A percentile compares a stretch with the other conserved stretches of the same genome.
phyloP scores from a whole-genome alignment of 2,329 filamentous ascomycete species.

The Pseudogymnoascus sp. region DNA sequence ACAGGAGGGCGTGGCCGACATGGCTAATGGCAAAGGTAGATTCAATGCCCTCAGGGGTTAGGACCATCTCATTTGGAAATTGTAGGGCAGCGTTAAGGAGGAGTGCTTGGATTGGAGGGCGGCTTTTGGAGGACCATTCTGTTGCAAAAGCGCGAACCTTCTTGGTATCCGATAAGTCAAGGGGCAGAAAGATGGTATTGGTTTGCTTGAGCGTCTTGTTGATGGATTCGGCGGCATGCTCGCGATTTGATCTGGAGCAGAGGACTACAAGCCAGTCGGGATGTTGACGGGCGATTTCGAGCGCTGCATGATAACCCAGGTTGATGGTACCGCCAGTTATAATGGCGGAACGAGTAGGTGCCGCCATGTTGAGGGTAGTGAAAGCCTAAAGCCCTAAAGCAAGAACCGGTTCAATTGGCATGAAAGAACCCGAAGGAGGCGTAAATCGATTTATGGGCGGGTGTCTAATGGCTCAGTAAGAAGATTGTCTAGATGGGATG shows the following conservation, averaged over 20 bases:
- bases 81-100: constrained; percentile 43
- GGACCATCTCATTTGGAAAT: constrained; percentile 31
- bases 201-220: constrained; percentile 34
- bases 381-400: background rate
- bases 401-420: background rate
- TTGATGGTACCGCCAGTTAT: constrained; percentile 40
- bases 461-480: background rate
- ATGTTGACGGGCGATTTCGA: constrained; percentile 34
- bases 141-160: constrained; percentile 36
- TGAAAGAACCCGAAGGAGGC: background rate
- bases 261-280: constrained; percentile 37
- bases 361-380: background rate
- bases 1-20: constrained; percentile 43
- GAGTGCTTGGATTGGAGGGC: constrained; percentile 37
- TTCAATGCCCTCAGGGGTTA: constrained; percentile 39
- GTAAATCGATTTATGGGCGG: background rate
- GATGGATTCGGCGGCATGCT: constrained; percentile 34
- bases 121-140: constrained; percentile 28
- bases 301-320: constrained; percentile 37
- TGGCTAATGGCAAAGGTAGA: constrained; percentile 42
- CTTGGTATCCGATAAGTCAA: constrained; percentile 35
- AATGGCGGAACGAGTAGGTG: constrained; percentile 25
- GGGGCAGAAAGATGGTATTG: constrained; percentile 35
- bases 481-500: background rate
- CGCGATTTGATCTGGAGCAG: constrained; percentile 35